Percentiles rank a stretch among this genome's conserved stretches.
Evolutionary conservation across 2,329 filamentous ascomycete genomes (phyloP).

Genomic region (Aureobasidium sp.): DNA sequence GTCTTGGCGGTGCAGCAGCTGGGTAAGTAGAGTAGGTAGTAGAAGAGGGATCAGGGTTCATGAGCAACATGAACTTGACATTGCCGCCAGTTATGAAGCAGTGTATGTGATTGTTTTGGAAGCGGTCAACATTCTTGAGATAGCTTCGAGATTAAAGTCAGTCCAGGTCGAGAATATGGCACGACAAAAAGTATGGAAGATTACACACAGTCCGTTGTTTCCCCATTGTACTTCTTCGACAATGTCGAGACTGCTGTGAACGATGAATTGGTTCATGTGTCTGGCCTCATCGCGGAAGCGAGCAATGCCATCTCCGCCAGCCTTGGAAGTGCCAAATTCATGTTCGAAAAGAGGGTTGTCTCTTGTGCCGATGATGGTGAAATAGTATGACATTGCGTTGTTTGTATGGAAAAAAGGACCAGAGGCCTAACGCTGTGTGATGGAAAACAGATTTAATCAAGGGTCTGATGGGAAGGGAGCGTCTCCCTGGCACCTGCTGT

Average conservation of each 20-base stretch:
- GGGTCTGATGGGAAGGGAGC: not conserved
- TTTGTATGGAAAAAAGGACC: not conserved
- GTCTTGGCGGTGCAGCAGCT: conserved; percentile 23
- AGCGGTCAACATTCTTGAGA: conserved; percentile 92
- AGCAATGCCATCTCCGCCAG: conserved; percentile 85
- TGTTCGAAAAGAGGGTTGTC: conserved; percentile 96
- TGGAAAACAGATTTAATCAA: not conserved
- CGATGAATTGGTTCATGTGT: conserved; percentile 95
- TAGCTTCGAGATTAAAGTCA: conserved; percentile 54
- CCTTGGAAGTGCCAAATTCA: conserved; percentile 94
- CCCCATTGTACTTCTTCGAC: conserved; percentile 96
- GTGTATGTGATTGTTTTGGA: conserved; percentile 91
- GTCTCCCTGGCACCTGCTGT: not conserved
- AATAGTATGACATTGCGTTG: conserved; percentile 85
- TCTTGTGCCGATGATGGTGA: conserved; percentile 89
- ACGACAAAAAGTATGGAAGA: conserved; percentile 1
- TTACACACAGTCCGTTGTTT: conserved; percentile 67
- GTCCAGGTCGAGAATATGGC: not conserved
- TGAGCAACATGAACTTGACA: conserved; percentile 88
- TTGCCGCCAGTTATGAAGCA: conserved; percentile 91
- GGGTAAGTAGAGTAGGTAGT: conserved; percentile 29
- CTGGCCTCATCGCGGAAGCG: conserved; percentile 83
- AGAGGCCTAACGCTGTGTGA: not conserved
- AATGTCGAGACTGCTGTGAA: conserved; percentile 88
- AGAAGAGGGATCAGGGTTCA: conserved; percentile 58